Evolutionary conservation across 331 rosid genomes (phyloP).

Genomic region (Spiraea crenata): DNA sequence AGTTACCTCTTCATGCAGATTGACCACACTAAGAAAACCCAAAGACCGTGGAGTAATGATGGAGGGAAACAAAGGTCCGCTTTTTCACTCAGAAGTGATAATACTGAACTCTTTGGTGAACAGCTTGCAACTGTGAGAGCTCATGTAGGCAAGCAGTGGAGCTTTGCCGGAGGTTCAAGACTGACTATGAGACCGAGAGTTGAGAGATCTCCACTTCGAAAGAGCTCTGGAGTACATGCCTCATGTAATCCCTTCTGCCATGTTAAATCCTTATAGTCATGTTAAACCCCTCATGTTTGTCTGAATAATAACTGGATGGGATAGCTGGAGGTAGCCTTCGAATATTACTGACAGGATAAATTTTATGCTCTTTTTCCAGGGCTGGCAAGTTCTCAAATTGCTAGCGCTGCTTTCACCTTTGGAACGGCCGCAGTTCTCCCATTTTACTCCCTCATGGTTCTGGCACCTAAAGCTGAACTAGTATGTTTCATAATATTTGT

Average conservation of each 20-base stretch:
- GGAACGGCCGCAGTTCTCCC: slow-evolving; percentile 94
- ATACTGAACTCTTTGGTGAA: slow-evolving; percentile 36
- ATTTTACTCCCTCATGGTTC: slow-evolving; percentile 88
- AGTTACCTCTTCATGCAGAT: slow-evolving; percentile 41
- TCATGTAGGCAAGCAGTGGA: slow-evolving; percentile 45
- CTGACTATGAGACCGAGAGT: slow-evolving; percentile 43
- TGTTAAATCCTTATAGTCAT: neutral
- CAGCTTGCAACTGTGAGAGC: slow-evolving; percentile 28
- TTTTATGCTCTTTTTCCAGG: slow-evolving; percentile 41
- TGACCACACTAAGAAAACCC: slow-evolving; percentile 32
- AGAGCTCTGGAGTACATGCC: slow-evolving; percentile 41
- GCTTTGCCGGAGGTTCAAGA: slow-evolving; percentile 75
- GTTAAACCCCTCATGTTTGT: neutral
- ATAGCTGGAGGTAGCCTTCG: neutral
- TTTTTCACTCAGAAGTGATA: slow-evolving; percentile 39
- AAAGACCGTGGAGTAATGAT: slow-evolving; percentile 28
- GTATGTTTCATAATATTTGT: slow-evolving; percentile 42
- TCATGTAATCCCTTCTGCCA: slow-evolving; percentile 51
- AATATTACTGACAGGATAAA: neutral
- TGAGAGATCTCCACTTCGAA: slow-evolving; percentile 35
- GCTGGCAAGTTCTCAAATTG: slow-evolving; percentile 60
- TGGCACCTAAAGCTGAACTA: slow-evolving; percentile 76
- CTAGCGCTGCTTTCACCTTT: slow-evolving; percentile 65
- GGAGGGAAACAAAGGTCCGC: slow-evolving; percentile 32
- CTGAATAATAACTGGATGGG: neutral